Evolutionary conservation across 2,329 filamentous ascomycete species (phyloP), one percentile per base, ranked within the genome.

Genomic region (Hortaea sp.): DNA sequence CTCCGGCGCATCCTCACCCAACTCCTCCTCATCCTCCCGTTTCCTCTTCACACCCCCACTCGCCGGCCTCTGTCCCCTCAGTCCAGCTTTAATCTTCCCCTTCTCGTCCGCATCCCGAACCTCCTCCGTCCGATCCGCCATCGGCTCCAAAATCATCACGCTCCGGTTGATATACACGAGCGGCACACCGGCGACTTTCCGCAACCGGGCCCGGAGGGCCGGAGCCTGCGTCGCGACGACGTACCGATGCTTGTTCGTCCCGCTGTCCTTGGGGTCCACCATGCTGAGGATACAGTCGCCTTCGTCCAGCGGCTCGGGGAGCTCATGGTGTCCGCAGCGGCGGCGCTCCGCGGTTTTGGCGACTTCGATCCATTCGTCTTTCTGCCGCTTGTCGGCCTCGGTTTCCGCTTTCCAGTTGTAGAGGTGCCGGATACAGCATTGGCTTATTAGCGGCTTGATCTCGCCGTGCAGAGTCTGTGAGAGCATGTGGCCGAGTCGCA

Each of bases 381-480:
- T 74, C 31, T 52, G 45, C 11, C 42, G 39, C 29, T 46, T 43
- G 6, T 63, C 57, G 2, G 49, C 51, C 5, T 53, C 55, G 1
- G 54, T 52, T 1, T 49, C 49, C 1, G 53, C 52, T 6, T 45
- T 45, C n/a, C 45, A 35, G 12, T 74, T 74, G 66, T 90, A 90
- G 39, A 92, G 76, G 63, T 87, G 84, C 55, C 84, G 80, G 63
- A 89, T 88, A 48, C 79, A 84, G 69, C 85, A 88, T 69, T 87
- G 84, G 13, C 84, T 87, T 53, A 89, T 85, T 78, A 88, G 83
- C 42, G 86, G 84, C 68, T 92, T 94, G 57, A 88, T 81, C 64
- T 87, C 78, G 50, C 87, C 89, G 61, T 94, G 87, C 3, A 95
- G 73, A n/a, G 88, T 92, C 48, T 85, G 77, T 62, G 89, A 79